Percentiles rank a stretch among this genome's conserved stretches.
phyloP scores from a whole-genome alignment of 768 basidiomycete species.

The Russula ochroleuca region DNA sequence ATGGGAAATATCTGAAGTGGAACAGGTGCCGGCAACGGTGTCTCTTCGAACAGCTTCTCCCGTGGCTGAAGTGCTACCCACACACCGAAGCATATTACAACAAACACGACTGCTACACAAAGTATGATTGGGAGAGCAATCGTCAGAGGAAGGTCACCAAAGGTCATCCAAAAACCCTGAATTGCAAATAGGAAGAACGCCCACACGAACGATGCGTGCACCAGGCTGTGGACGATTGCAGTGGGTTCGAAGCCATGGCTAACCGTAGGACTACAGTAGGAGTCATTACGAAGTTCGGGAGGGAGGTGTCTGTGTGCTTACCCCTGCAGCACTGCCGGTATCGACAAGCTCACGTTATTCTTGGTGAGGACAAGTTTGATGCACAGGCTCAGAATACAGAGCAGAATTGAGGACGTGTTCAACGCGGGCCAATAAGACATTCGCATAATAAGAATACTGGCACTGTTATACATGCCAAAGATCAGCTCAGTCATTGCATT shows the following conservation, averaged over 20 bases:
- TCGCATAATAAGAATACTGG: slow-evolving; percentile 6
- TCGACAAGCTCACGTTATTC: not conserved
- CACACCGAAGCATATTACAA: not conserved
- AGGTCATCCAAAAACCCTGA: slow-evolving; percentile 19
- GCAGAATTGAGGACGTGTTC: not conserved
- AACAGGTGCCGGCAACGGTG: no score
- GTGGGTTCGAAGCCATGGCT: slow-evolving; percentile 15
- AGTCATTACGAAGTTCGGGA: no score
- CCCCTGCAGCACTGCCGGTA: no score
- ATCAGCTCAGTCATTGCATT: not conserved
- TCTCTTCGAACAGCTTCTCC: no score
- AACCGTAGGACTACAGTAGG: not conserved
- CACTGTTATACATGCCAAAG: not conserved
- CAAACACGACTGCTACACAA: slow-evolving; percentile 1
- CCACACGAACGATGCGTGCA: slow-evolving; percentile 8
- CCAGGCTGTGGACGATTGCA: slow-evolving; percentile 20
- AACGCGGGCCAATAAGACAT: not conserved
- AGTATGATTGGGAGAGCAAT: not conserved
- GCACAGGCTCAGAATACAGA: slow-evolving; percentile 1
- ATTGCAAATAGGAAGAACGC: slow-evolving; percentile 3
- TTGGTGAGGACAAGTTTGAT: not conserved
- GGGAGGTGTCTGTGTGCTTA: no score
- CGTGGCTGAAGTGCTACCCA: not conserved
- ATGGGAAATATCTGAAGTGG: no score
- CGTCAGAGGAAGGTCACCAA: not conserved